Percentiles rank a stretch among this genome's conserved stretches.
phyloP scores from a whole-genome alignment of 2,329 filamentous ascomycete genomes.

The Ilyonectria sp. region DNA sequence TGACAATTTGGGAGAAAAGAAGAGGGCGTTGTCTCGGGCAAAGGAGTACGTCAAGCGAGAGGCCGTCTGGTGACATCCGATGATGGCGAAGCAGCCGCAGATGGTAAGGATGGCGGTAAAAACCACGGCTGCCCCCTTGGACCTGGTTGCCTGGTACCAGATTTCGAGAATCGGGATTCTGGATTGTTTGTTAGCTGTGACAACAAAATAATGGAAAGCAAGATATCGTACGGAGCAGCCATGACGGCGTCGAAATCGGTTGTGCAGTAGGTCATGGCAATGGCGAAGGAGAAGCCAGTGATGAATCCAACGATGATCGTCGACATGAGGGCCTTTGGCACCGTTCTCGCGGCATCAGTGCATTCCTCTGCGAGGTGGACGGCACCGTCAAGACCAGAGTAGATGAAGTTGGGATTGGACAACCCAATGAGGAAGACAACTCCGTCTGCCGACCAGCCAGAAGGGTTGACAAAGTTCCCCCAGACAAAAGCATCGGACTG shows the following conservation, averaged over 20 bases:
- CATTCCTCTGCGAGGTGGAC: constrained; percentile 58
- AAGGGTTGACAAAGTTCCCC: constrained; percentile 49
- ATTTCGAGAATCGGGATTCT: constrained; percentile 28
- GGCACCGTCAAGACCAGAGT: constrained; percentile 54
- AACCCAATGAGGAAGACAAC: constrained; percentile 58
- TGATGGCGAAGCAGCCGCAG: constrained; percentile 34
- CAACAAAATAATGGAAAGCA: too few relatives aligned
- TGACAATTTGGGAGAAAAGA: constrained; percentile 21
- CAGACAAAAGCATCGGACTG: constrained; percentile 46
- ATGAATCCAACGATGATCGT: constrained; percentile 53
- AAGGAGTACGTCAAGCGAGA: constrained; percentile 39
- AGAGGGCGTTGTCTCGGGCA: constrained; percentile 35
- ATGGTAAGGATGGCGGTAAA: constrained; percentile 25
- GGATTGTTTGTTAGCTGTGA: background rate
- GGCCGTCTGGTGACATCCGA: constrained; percentile 35
- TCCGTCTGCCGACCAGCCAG: constrained; percentile 47
- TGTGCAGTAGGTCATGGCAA: constrained; percentile 48
- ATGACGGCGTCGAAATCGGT: constrained; percentile 39
- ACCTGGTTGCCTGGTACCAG: constrained; percentile 26
- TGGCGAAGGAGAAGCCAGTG: constrained; percentile 50
- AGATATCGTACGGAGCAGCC: constrained; percentile 15
- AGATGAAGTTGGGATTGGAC: constrained; percentile 55
- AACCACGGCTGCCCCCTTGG: constrained; percentile 17
- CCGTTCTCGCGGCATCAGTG: constrained; percentile 46
- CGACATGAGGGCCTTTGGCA: constrained; percentile 52